Percentiles rank a stretch among this genome's conserved stretches.
Conservation (phyloP, 2,329 filamentous ascomycete genomes). For the Fusarium nanum region DNA sequence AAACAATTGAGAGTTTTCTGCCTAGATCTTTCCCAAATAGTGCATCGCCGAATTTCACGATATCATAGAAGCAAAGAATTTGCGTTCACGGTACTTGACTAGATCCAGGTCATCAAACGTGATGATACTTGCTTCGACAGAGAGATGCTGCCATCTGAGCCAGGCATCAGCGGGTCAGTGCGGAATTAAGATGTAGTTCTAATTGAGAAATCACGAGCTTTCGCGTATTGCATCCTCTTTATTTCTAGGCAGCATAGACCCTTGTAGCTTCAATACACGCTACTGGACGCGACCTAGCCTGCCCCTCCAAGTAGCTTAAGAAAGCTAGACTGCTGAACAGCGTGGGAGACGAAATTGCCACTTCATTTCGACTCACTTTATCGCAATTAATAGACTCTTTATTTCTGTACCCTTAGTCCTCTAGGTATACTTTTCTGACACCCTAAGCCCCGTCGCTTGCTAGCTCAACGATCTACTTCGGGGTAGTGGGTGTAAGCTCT, state of each 20-base stretch:
- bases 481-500: constrained; percentile 12
- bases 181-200: neutral
- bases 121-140: constrained; percentile 5
- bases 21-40: constrained; percentile 18
- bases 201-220: constrained; percentile 39
- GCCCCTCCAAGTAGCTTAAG: neutral
- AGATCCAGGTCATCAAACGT: constrained; percentile 15
- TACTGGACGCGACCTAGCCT: constrained; percentile 28
- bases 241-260: constrained; percentile 44
- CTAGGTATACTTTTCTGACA: neutral
- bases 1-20: constrained; percentile 18
- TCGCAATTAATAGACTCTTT: accelerated
- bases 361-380: accelerated
- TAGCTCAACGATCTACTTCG: constrained; percentile 18
- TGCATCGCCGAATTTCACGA: constrained; percentile 23
- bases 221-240: constrained; percentile 34
- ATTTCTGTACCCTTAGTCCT: neutral
- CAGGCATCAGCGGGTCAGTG: constrained; percentile 41
- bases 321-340: neutral
- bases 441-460: neutral
- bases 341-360: neutral
- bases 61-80: neutral
- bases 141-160: constrained; percentile 3
- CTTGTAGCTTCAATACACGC: constrained; percentile 27
- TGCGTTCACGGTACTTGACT: constrained; percentile 36